Evolutionary conservation across 306 rosid genomes (phyloP).

Genomic region (Trifolium subterraneum): DNA sequence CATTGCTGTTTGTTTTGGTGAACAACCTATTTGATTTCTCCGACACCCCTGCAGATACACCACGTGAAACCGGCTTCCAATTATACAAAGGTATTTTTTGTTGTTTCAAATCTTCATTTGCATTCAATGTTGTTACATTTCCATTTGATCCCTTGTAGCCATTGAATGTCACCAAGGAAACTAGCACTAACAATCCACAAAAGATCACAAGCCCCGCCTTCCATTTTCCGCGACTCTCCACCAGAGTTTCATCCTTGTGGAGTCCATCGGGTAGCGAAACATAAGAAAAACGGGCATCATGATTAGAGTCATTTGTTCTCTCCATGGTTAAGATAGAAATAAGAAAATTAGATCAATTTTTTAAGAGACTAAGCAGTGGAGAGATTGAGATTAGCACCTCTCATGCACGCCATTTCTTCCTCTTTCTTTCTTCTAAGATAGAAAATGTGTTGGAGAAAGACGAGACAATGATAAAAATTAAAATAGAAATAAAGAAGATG

Average conservation of each 20-base stretch:
- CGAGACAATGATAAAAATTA: background rate
- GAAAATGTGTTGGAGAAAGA: background rate
- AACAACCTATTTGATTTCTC: constrained; percentile 57
- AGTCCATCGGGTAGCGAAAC: constrained; percentile 47
- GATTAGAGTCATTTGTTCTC: background rate
- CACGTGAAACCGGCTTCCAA: constrained; percentile 52
- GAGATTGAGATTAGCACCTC: background rate
- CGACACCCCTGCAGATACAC: constrained; percentile 72
- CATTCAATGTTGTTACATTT: background rate
- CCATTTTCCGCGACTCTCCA: constrained; percentile 14
- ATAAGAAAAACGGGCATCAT: constrained; percentile 29
- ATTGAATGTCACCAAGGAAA: constrained; percentile 45
- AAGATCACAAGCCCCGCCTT: constrained; percentile 42
- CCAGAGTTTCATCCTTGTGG: background rate
- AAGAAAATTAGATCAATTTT: background rate
- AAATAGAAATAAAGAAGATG: background rate
- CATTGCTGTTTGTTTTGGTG: too few relatives aligned
- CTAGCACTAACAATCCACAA: constrained; percentile 52
- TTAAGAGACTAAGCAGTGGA: background rate
- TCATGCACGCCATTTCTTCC: background rate
- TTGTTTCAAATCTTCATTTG: background rate
- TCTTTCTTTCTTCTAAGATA: background rate
- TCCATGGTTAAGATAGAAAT: background rate
- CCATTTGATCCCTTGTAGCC: constrained; percentile 3
- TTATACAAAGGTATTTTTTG: constrained; percentile 8